A percentile compares a stretch with the other conserved stretches of the same genome.
Evolutionary conservation across 495 filamentous ascomycete species (phyloP).

Genomic region (Clavariopsis aquatica): DNA sequence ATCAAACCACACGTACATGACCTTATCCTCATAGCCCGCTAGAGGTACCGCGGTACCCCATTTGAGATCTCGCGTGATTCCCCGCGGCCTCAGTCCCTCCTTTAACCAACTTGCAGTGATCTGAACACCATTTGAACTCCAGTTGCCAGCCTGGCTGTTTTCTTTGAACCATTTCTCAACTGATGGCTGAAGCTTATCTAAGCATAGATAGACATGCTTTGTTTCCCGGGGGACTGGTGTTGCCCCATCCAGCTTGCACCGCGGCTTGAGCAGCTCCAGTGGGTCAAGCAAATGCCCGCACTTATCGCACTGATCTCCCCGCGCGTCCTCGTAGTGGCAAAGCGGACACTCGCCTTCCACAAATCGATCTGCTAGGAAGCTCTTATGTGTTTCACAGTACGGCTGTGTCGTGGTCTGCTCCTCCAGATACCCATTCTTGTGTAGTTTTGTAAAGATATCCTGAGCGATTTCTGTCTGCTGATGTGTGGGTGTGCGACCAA

Average conservation of each 20-base stretch:
- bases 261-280: slow-evolving; percentile 56
- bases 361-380: slow-evolving; percentile 89
- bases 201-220: slow-evolving; percentile 71
- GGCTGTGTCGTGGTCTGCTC: slow-evolving; percentile 77
- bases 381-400: slow-evolving; percentile 77
- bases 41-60: slow-evolving; percentile 72
- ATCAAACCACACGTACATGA: slow-evolving; percentile 98
- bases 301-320: slow-evolving; percentile 85
- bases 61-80: slow-evolving; percentile 88
- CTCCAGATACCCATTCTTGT: slow-evolving; percentile 77
- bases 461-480: slow-evolving; percentile 87
- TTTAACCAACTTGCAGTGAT: slow-evolving; percentile 71
- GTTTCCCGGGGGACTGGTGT: slow-evolving; percentile 72
- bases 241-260: slow-evolving; percentile 82
- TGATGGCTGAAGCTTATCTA: slow-evolving; percentile 76
- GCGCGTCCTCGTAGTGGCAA: slow-evolving; percentile 78
- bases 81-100: slow-evolving; percentile 76
- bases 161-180: slow-evolving; percentile 70
- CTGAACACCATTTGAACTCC: slow-evolving; percentile 72
- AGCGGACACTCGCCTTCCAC: slow-evolving; percentile 86
- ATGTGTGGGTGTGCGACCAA: slow-evolving; percentile 77
- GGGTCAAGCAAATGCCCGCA: slow-evolving; percentile 79
- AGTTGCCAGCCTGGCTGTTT: slow-evolving; percentile 61
- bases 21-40: slow-evolving; percentile 71
- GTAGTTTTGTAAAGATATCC: slow-evolving; percentile 75